A percentile compares a stretch with the other conserved stretches of the same genome.
These are phyloP conservation scores for Cubamyces lactineus DNA, from an alignment of 768 basidiomycete genomes.

Conservation along the genomic window DNA sequence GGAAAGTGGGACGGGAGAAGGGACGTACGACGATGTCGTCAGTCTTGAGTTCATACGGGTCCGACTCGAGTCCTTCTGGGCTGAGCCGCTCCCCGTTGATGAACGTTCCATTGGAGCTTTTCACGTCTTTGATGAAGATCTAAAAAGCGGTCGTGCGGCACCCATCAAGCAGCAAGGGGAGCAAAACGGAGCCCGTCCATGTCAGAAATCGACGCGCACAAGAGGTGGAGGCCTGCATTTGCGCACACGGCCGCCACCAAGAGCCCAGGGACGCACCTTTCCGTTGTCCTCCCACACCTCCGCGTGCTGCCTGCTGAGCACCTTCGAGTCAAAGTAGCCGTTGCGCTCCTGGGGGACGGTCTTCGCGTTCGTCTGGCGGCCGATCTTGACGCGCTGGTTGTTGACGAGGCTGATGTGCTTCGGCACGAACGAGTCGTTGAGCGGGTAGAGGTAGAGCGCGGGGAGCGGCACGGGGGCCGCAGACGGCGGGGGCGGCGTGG, in stretches of 20 bases:
- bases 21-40: conserved; percentile 91
- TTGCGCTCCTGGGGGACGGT: conserved; percentile 91
- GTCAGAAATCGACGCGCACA: conserved; percentile 15
- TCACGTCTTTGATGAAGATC: conserved; percentile 99
- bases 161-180: too few relatives aligned
- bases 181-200: not conserved
- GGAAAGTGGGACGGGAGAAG: conserved; percentile 2
- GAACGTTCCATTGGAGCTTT: conserved; percentile 97
- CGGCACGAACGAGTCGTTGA: conserved; percentile 93
- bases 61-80: conserved; percentile 86
- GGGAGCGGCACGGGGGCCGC: conserved; percentile 33
- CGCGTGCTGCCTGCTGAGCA: conserved; percentile 92
- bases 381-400: conserved; percentile 83
- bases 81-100: conserved; percentile 95
- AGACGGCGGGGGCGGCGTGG: conserved; percentile 24
- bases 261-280: conserved; percentile 59
- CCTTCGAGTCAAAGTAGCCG: conserved; percentile 96
- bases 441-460: conserved; percentile 68
- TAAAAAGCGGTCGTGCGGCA: conserved; percentile 34
- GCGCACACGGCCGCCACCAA: not conserved
- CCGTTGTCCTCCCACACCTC: conserved; percentile 96
- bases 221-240: not conserved
- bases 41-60: conserved; percentile 90
- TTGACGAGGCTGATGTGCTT: conserved; percentile 86
- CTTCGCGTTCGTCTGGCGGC: conserved; percentile 94